Evolutionary conservation across 2,329 filamentous ascomycete species (phyloP).

Genomic region (Aspergillus pseudonomiae): DNA sequence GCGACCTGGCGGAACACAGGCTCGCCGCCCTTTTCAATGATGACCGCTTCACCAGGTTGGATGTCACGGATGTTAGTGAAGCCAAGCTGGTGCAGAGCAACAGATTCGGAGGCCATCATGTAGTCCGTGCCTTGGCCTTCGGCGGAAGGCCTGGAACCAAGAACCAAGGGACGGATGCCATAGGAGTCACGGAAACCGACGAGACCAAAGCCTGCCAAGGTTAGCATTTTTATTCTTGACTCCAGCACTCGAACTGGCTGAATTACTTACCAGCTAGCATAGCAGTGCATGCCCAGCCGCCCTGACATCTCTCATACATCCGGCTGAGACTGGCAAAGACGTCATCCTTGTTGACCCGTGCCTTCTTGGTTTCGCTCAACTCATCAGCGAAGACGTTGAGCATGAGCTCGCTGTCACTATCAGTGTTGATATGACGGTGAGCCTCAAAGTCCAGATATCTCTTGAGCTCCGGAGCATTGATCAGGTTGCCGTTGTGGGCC

Average conservation of each 20-base stretch:
- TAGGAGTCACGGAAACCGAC: constrained; percentile 78
- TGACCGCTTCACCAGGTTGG: constrained; percentile 80
- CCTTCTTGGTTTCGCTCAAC: constrained; percentile 77
- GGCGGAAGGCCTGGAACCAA: constrained; percentile 72
- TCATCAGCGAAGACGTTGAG: constrained; percentile 86
- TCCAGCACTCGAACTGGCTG: constrained; percentile 10
- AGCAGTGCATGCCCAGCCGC: constrained; percentile 77
- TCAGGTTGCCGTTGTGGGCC: constrained; percentile 85
- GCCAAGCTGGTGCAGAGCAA: constrained; percentile 79
- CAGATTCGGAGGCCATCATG: constrained; percentile 87
- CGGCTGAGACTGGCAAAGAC: constrained; percentile 71
- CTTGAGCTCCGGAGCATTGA: constrained; percentile 73
- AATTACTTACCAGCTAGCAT: constrained; percentile 69
- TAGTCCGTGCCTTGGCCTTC: constrained; percentile 74
- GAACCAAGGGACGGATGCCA: constrained; percentile 79
- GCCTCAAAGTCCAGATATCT: constrained; percentile 75
- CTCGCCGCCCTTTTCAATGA: constrained; percentile 74
- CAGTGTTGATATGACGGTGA: constrained; percentile 85
- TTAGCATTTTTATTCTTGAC: constrained; percentile 12
- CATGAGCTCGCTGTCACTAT: constrained; percentile 85
- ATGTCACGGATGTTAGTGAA: constrained; percentile 78
- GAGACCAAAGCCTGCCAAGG: constrained; percentile 66
- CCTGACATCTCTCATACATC: constrained; percentile 73
- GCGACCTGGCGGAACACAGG: constrained; percentile 78
- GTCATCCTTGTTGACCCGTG: constrained; percentile 76